A percentile compares a stretch with the other conserved stretches of the same genome.
These are phyloP conservation scores for Paramecium sonneborni DNA, from an alignment of 73 alveolate genomes.

Conservation along the genomic window DNA sequence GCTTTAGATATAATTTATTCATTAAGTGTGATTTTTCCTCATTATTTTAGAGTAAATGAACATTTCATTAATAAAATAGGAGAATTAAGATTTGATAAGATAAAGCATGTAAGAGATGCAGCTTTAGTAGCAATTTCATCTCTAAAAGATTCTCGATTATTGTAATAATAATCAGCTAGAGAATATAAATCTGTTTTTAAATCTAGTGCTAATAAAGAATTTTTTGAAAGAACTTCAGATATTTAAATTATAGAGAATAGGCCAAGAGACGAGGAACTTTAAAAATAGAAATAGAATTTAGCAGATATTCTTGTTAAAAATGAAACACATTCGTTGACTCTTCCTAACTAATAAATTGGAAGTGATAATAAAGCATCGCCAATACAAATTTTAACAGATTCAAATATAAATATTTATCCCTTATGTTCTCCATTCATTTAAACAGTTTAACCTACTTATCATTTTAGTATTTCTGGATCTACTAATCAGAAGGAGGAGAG, in stretches of 20 bases:
- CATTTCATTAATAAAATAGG: not conserved
- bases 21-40: constrained; percentile 55
- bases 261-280: constrained; percentile 37
- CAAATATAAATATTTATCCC: not conserved
- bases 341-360: not conserved
- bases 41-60: constrained; percentile 7
- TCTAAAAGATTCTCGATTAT: not conserved
- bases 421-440: not conserved
- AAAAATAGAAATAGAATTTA: not conserved
- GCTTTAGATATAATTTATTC: constrained; percentile 61
- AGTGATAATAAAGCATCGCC: not conserved
- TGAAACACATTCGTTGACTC: not conserved
- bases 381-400: not conserved
- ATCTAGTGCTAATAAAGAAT: constrained; percentile 16
- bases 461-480: not conserved
- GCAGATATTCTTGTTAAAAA: not conserved
- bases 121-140: constrained; percentile 41
- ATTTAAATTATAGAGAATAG: constrained; percentile 12
- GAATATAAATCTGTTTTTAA: constrained; percentile 33
- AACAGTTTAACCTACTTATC: not conserved
- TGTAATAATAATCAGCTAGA: not conserved
- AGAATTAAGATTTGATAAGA: constrained; percentile 59
- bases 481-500: not conserved
- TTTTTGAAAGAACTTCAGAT: constrained; percentile 21
- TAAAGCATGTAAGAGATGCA: constrained; percentile 67